These are phyloP conservation scores for Lecanoromycetidae sp. DNA, from an alignment of 2,329 filamentous ascomycete genomes.

Conservation along the genomic window DNA sequence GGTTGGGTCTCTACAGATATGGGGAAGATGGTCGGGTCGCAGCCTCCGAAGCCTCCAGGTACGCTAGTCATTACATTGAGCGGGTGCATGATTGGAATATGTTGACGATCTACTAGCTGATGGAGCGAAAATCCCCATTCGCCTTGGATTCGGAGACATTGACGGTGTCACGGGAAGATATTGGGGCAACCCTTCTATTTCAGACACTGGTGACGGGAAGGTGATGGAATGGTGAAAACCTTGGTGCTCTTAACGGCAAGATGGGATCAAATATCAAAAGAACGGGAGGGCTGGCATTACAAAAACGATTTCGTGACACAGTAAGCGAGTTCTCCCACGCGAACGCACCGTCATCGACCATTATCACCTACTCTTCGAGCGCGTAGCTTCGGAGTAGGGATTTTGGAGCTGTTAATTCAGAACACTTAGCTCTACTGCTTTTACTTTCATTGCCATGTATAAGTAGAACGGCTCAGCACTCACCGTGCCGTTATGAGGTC, in stretches of 20 bases:
- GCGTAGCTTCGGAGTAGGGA: too few species aligned
- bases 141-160: slow-evolving; percentile 6
- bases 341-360: neutral
- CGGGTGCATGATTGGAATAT: too few species aligned
- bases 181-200: slow-evolving; percentile 6
- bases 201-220: slow-evolving; percentile 6
- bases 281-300: neutral
- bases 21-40: slow-evolving; percentile 2
- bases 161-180: slow-evolving; percentile 9
- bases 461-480: too few species aligned
- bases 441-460: too few species aligned
- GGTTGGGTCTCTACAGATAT: slow-evolving; percentile 11
- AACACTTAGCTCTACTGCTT: too few species aligned
- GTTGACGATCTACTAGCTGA: slow-evolving; percentile 1
- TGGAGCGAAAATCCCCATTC: slow-evolving; percentile 9
- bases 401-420: too few species aligned
- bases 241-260: neutral
- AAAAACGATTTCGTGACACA: too few species aligned
- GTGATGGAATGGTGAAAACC: slow-evolving; percentile 3
- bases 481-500: too few species aligned
- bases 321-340: neutral
- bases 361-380: neutral
- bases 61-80: neutral
- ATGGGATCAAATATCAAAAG: neutral
- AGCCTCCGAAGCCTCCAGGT: slow-evolving; percentile 8